Evolutionary conservation across 371 early-diverging fungal genomes (phyloP).

Genomic region (Choanephora cucurbitarum): DNA sequence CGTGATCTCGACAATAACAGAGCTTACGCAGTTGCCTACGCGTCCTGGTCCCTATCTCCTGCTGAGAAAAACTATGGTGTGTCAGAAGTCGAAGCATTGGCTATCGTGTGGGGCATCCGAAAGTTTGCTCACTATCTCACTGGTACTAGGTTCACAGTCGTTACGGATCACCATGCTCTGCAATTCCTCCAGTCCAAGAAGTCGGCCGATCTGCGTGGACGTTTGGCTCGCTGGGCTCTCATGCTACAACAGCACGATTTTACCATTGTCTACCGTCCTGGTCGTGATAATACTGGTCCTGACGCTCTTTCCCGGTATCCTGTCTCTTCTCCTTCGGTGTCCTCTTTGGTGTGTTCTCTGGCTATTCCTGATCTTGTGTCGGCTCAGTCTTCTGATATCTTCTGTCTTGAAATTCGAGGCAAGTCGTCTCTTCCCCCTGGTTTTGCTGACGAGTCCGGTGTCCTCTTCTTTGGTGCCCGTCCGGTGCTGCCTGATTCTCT

Average conservation of each 20-base stretch:
- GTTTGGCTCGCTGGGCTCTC: slow-evolving; percentile 26
- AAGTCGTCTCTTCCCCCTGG: background rate
- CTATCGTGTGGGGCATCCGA: background rate
- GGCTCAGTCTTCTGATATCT: slow-evolving; percentile 1
- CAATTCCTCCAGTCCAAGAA: background rate
- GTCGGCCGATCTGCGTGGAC: slow-evolving; percentile 4
- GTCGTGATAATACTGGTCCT: slow-evolving; percentile 18
- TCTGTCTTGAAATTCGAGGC: background rate
- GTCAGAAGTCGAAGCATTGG: background rate
- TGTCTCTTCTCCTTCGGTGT: too few relatives aligned
- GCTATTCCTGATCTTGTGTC: background rate
- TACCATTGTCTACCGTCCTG: slow-evolving; percentile 21
- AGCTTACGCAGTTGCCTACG: background rate
- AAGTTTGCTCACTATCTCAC: background rate
- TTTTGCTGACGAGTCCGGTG: slow-evolving; percentile 10
- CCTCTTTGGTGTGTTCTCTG: too few relatives aligned
- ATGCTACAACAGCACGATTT: slow-evolving; percentile 26
- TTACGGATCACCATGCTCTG: background rate
- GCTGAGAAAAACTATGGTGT: background rate
- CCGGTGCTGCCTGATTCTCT: slow-evolving; percentile 9
- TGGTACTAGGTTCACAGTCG: background rate
- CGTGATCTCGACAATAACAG: slow-evolving; percentile 3
- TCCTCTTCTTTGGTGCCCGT: slow-evolving; percentile 16
- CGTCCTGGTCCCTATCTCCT: background rate
- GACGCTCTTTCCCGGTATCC: slow-evolving; percentile 25